phyloP scores from a whole-genome alignment of 768 basidiomycete species.

The Brasilioporus rufonigricans region DNA sequence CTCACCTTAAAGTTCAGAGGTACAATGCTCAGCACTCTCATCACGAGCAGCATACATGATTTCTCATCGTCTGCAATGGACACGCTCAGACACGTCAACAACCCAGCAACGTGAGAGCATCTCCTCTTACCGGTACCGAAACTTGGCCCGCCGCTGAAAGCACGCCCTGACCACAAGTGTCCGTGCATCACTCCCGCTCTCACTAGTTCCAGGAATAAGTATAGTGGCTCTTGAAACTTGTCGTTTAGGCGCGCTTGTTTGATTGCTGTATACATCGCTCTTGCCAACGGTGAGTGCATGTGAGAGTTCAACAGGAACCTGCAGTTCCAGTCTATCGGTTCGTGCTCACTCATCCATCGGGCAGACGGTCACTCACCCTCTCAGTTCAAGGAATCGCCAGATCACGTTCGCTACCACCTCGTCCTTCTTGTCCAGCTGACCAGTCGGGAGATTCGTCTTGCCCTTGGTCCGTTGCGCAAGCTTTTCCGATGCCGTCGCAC shows the following conservation, averaged over 20 bases:
- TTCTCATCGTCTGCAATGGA: constrained; percentile 80
- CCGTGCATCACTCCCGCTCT: constrained; percentile 97
- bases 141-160: constrained; percentile 92
- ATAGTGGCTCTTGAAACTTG: constrained; percentile 97
- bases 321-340: constrained; percentile 13
- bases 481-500: constrained; percentile 81
- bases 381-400: constrained; percentile 94
- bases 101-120: constrained; percentile 30
- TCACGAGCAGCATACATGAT: constrained; percentile 90
- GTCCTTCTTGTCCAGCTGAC: constrained; percentile 91
- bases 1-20: constrained; percentile 91
- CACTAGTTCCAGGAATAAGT: constrained; percentile 91
- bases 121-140: constrained; percentile 75
- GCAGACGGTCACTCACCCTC: constrained; percentile 59
- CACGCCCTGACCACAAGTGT: constrained; percentile 81
- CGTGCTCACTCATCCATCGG: neutral
- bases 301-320: constrained; percentile 91
- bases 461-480: constrained; percentile 79
- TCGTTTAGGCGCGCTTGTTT: constrained; percentile 83
- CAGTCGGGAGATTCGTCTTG: constrained; percentile 43
- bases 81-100: constrained; percentile 20
- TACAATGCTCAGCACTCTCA: constrained; percentile 94
- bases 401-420: constrained; percentile 98
- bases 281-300: constrained; percentile 83
- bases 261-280: constrained; percentile 86